A percentile compares a stretch with the other conserved stretches of the same genome.
Evolutionary conservation across 2,329 filamentous ascomycete species (phyloP).

Genomic region (Leptodontidium sp.): DNA sequence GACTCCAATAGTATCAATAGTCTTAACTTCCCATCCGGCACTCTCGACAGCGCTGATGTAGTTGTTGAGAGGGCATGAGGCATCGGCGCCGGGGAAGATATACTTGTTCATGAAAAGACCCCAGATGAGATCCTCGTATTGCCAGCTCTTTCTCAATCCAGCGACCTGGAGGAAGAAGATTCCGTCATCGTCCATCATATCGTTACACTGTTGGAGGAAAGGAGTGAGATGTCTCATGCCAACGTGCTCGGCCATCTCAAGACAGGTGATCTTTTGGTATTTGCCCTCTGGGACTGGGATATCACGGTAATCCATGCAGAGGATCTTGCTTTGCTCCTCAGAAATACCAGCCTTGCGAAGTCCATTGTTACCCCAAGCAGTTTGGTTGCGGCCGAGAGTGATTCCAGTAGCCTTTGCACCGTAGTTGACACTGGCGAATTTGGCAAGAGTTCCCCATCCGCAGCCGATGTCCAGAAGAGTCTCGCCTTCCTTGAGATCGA

Average conservation of each 20-base stretch:
- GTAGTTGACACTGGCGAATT: slow-evolving; percentile 92
- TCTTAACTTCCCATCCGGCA: slow-evolving; percentile 90
- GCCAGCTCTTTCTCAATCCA: slow-evolving; percentile 92
- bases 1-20: slow-evolving; percentile 90
- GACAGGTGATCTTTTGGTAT: slow-evolving; percentile 95
- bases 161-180: slow-evolving; percentile 96
- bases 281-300: slow-evolving; percentile 79
- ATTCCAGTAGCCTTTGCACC: slow-evolving; percentile 84
- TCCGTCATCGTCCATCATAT: slow-evolving; percentile 97
- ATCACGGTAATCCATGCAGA: slow-evolving; percentile 98
- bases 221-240: slow-evolving; percentile 85
- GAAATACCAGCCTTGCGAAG: slow-evolving; percentile 82
- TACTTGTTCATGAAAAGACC: slow-evolving; percentile 99
- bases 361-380: slow-evolving; percentile 93
- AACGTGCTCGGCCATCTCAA: slow-evolving; percentile 99
- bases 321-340: slow-evolving; percentile 88
- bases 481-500: slow-evolving; percentile 82
- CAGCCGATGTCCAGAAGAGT: slow-evolving; percentile 93
- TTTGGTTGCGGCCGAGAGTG: slow-evolving; percentile 95
- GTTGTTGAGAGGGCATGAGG: slow-evolving; percentile 89
- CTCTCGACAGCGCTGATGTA: slow-evolving; percentile 86
- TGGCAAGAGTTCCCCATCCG: slow-evolving; percentile 95
- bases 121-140: slow-evolving; percentile 98
- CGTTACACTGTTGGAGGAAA: slow-evolving; percentile 87
- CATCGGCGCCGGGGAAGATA: slow-evolving; percentile 96